phyloP scores from a whole-genome alignment of 1,139 yeast genomes.

The Geotrichum siamense region DNA sequence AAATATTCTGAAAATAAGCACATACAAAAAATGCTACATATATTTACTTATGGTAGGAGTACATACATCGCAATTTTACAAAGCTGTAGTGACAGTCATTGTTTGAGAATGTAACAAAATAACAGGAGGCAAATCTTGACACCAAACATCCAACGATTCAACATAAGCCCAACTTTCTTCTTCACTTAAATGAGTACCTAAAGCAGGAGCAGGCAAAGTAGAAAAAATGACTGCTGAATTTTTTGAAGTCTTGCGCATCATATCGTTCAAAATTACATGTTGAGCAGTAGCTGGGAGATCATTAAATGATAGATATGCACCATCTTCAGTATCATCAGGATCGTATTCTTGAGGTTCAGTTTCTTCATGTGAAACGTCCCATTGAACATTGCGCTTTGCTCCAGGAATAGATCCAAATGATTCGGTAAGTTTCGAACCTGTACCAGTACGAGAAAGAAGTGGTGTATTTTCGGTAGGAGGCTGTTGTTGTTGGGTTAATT shows the following conservation, averaged over 20 bases:
- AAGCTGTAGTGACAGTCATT: conserved; percentile 89
- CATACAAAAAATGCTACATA: not conserved
- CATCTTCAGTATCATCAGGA: conserved; percentile 16
- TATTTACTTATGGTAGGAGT: too few species aligned
- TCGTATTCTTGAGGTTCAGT: conserved; percentile 21
- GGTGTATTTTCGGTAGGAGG: conserved; percentile 2
- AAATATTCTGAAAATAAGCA: not conserved
- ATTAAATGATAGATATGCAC: conserved; percentile 50
- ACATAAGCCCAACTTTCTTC: conserved; percentile 68
- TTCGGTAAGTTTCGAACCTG: not conserved
- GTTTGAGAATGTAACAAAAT: conserved; percentile 82
- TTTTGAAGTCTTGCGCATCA: conserved; percentile 60
- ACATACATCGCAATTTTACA: conserved; percentile 42
- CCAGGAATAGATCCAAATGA: not conserved
- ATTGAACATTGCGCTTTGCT: not conserved
- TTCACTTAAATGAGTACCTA: conserved; percentile 69
- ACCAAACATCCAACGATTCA: conserved; percentile 71
- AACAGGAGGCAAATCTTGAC: conserved; percentile 72
- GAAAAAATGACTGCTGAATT: conserved; percentile 69
- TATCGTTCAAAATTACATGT: conserved; percentile 76
- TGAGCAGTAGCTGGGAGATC: conserved; percentile 89
- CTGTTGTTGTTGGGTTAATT: not conserved
- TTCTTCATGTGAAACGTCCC: conserved; percentile 3
- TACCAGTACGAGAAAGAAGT: not conserved
- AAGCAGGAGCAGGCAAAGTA: conserved; percentile 79